Evolutionary conservation across 148 eudicot species (phyloP).

Genomic region (Silene latifolia): DNA sequence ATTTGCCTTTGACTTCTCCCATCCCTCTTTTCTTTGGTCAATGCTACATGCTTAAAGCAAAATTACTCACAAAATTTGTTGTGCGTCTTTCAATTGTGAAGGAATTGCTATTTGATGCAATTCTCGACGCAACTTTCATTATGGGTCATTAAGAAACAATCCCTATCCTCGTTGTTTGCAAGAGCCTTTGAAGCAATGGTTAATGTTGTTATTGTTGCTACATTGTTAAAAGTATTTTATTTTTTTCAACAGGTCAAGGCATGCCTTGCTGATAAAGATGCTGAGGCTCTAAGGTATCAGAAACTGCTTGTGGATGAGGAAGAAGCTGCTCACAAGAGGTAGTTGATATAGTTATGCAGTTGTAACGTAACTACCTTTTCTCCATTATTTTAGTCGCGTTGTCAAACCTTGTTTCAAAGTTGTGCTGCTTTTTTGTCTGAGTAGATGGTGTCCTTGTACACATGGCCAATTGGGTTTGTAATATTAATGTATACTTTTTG

Average conservation of each 20-base stretch:
- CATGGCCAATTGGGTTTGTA: neutral
- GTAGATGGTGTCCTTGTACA: neutral
- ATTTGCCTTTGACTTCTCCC: neutral
- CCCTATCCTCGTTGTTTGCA: neutral
- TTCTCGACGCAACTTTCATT: neutral
- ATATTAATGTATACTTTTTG: neutral
- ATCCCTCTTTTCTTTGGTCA: neutral
- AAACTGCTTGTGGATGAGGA: constrained; percentile 97
- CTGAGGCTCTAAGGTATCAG: constrained; percentile 90
- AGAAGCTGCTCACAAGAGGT: constrained; percentile 98
- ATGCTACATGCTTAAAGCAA: neutral
- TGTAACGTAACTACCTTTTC: neutral
- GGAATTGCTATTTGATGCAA: neutral
- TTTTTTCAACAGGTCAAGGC: constrained; percentile 61
- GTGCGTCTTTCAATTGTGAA: neutral
- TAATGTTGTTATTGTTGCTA: neutral
- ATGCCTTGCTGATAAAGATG: constrained; percentile 93
- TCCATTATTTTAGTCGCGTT: neutral
- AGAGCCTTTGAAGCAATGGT: neutral
- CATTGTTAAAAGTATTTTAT: neutral
- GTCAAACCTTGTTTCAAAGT: neutral
- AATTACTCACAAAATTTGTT: neutral
- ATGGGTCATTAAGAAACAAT: neutral
- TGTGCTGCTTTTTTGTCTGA: neutral
- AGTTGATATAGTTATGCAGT: constrained; percentile 14